Evolutionary conservation across 2,329 filamentous ascomycete genomes (phyloP).

Genomic region (Phoma sp.): DNA sequence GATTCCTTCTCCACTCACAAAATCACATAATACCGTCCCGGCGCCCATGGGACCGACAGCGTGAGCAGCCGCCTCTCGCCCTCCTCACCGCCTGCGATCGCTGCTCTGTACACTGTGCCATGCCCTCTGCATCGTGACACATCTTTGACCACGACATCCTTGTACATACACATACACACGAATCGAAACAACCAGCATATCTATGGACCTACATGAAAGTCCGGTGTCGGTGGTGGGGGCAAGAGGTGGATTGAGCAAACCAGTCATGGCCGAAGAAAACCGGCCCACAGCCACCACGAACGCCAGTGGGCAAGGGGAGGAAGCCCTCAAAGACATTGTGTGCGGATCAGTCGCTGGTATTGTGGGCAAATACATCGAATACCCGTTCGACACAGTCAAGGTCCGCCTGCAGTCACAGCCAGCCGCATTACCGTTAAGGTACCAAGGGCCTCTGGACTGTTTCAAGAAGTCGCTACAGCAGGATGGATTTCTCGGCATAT

Average conservation of each 20-base stretch:
- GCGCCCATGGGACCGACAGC: slow-evolving; percentile 26
- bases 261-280: slow-evolving; percentile 30
- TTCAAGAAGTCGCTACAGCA: slow-evolving; percentile 83
- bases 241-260: slow-evolving; percentile 30
- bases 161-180: slow-evolving; percentile 15
- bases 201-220: slow-evolving; percentile 43
- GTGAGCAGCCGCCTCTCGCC: slow-evolving; percentile 33
- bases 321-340: slow-evolving; percentile 83
- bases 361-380: slow-evolving; percentile 95
- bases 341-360: slow-evolving; percentile 93
- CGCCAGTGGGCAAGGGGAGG: slow-evolving; percentile 57
- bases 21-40: slow-evolving; percentile 13
- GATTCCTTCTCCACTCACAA: slow-evolving; percentile 21
- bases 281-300: slow-evolving; percentile 21
- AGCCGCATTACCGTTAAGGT: slow-evolving; percentile 79
- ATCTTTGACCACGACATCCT: slow-evolving; percentile 4
- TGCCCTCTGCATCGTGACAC: slow-evolving; percentile 31
- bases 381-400: slow-evolving; percentile 98
- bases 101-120: slow-evolving; percentile 31
- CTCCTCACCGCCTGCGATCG: slow-evolving; percentile 40
- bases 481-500: slow-evolving; percentile 83
- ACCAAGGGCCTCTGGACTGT: slow-evolving; percentile 89
- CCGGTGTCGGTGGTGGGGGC: slow-evolving; percentile 43
- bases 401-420: slow-evolving; percentile 97
- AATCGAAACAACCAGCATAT: slow-evolving; percentile 10